A percentile compares a stretch with the other conserved stretches of the same genome.
Conservation (phyloP, 2,329 filamentous ascomycete genomes). For the Gyromitra esculenta region DNA sequence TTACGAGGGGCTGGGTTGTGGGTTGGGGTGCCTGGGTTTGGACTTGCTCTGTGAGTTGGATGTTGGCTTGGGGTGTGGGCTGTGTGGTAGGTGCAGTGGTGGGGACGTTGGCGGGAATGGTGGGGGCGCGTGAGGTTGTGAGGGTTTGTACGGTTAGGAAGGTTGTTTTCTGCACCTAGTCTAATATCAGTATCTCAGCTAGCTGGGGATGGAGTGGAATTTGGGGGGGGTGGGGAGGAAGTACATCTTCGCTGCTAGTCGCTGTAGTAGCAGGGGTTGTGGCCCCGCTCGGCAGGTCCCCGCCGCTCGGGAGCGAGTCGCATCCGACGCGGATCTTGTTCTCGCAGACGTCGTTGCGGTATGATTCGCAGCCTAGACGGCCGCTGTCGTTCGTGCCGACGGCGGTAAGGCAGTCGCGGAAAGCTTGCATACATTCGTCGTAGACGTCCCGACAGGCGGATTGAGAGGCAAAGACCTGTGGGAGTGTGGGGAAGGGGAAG, state of each 20-base stretch:
- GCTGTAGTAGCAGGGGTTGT: no score
- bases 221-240: background rate
- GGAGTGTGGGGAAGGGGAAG: constrained; percentile 40
- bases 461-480: constrained; percentile 19
- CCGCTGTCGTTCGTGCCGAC: constrained; percentile 13
- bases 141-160: constrained; percentile 1
- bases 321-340: constrained; percentile 38
- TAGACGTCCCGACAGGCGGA: constrained; percentile 39
- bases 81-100: background rate
- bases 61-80: background rate
- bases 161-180: constrained; percentile 2
- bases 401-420: constrained; percentile 35
- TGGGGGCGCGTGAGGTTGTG: background rate
- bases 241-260: background rate
- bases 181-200: background rate
- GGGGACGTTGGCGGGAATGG: background rate
- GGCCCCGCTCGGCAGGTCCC: background rate
- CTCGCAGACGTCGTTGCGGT: constrained; percentile 41
- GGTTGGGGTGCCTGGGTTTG: background rate
- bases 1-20: background rate
- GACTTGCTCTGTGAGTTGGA: background rate
- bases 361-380: constrained; percentile 31
- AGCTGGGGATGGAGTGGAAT: background rate
- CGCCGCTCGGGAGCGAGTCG: constrained; percentile 34
- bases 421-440: constrained; percentile 42